Base-by-base conservation (phyloP, 345 rosid species). In the Orychophragmus violaceus region DNA sequence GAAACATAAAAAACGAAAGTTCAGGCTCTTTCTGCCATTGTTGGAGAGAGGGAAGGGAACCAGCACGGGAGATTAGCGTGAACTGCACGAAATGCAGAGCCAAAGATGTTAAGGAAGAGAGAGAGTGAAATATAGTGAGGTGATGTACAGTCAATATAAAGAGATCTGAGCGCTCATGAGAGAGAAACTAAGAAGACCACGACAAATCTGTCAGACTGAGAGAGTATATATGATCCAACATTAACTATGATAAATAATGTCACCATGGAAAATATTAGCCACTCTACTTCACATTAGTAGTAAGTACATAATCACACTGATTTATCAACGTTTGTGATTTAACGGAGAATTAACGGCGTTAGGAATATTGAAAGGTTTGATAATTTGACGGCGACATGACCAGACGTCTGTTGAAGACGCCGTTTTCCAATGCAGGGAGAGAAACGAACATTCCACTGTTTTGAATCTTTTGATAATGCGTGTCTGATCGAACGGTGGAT, bases 331-430 rank as follows among this genome's bases (percentile, higher is more conserved):
- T 53, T 60, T 3, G 12, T 32, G n/a, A 3, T 8, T 53, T 78
- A 83, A 87, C 94, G 94, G 88, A 89, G 86, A 87, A 72, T 83
- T 63, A 72, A 77, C 71, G 89, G 83, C 90, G 88, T 86, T 80
- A 73, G 13, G 55, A 49, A 39, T 65, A 19, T 27, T 4, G 23
- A 36, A 17, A 14, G 27, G 28, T n/a, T n/a, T 28, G 66, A 57
- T 58, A n/a, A n/a, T n/a, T 62, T 58, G 72, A 73, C 72, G 72
- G 67, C 22, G 49, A 64, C 33, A 48, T 10, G 70, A 57, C 74
- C 37, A 41, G 44, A 65, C 71, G 66, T 64, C 28, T 28, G 52
- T 50, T 58, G 36, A 46, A 36, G 60, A 65, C 66, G 76, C 61
- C 76, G 44, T 28, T 72, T 64, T 56, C 60, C 70, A 35, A 71